phyloP scores from a whole-genome alignment of 257 asterid species.

The Nicotiana paniculata region DNA sequence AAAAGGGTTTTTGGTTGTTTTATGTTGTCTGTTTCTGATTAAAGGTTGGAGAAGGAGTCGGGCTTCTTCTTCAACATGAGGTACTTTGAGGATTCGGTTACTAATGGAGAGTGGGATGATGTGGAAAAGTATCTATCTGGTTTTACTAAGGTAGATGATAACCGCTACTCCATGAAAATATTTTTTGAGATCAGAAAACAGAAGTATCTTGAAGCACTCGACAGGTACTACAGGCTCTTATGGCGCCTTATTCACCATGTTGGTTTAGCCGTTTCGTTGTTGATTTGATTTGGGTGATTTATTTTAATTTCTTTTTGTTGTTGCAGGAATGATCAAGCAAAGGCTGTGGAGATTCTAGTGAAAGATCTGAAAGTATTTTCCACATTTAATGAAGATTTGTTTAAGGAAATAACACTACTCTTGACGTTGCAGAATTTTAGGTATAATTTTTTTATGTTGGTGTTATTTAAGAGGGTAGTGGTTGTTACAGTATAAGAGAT shows the following conservation, averaged over 20 bases:
- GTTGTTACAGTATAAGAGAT: not conserved
- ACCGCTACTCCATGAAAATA: constrained; percentile 45
- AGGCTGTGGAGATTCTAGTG: constrained; percentile 51
- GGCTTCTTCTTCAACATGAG: constrained; percentile 54
- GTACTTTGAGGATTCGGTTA: constrained; percentile 46
- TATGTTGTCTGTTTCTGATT: not conserved
- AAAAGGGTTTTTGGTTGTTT: not conserved
- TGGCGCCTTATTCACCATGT: not conserved
- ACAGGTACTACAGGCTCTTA: constrained; percentile 27
- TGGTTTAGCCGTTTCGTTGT: not conserved
- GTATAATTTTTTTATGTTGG: constrained; percentile 14
- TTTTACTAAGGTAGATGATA: constrained; percentile 53
- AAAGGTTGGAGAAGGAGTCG: constrained; percentile 63
- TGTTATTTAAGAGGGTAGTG: not conserved
- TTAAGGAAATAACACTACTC: constrained; percentile 42
- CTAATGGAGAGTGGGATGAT: constrained; percentile 56
- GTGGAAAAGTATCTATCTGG: constrained; percentile 53
- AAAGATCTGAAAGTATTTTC: constrained; percentile 49
- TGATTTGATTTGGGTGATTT: not conserved
- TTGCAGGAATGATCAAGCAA: constrained; percentile 41
- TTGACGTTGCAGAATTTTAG: constrained; percentile 45
- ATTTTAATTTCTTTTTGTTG: constrained; percentile 4
- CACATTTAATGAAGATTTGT: constrained; percentile 33
- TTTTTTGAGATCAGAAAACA: constrained; percentile 58
- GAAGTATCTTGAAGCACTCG: constrained; percentile 61